Evolutionary conservation across 2,329 filamentous ascomycete genomes (phyloP), one percentile per base, ranked within the genome.

Genomic region (Phaeosphaeriaceae sp.): DNA sequence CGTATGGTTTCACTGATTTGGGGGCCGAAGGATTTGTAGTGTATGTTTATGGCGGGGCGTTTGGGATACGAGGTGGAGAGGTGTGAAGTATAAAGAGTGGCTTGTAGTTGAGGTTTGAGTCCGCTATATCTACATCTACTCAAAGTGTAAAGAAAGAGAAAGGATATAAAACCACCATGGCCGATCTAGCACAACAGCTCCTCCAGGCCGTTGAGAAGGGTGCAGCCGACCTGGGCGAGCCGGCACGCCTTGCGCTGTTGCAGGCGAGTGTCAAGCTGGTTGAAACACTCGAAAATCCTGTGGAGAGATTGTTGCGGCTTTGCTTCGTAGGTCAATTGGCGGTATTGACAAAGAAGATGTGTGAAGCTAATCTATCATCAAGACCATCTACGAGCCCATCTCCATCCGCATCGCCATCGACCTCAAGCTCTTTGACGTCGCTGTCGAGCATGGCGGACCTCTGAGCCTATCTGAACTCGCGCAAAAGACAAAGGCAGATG

Each of bases 371-470:
- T 15, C 13, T 3, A 13, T 7, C 6, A 15, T 13, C 31, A 36
- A 36, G 31, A 11, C 13, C 10, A 41, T 57, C 20, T 62, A 61
- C 40, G 57, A 62, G 24, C 50, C 57, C 4, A 51, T 63, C 1
- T 60, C 47, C 1, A 52, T 64, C 27, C 50, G 56, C 19, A 25
- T 68, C 7, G 64, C 36, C 17, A 33, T 66, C 20, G 61, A 67
- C 27, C 50, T 69, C 36, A 56, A 62, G 19, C 62, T 66, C 7
- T 24, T 60, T 17, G 64, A 67, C 36, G 54, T 64, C 13, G 57
- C 56, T 1, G 33, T 67, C 13, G 59, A 51, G 3, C 46, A 64
- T 10, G 17, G 36, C 11, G 47, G 48, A 6, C 56, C 49, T 7
- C 57, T 66, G 13, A 66, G 52, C 15, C 24, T 54, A 1, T 42